These are phyloP conservation scores for Penicillium mononematosum DNA, from an alignment of 495 filamentous ascomycete genomes.

Conservation along the genomic window DNA sequence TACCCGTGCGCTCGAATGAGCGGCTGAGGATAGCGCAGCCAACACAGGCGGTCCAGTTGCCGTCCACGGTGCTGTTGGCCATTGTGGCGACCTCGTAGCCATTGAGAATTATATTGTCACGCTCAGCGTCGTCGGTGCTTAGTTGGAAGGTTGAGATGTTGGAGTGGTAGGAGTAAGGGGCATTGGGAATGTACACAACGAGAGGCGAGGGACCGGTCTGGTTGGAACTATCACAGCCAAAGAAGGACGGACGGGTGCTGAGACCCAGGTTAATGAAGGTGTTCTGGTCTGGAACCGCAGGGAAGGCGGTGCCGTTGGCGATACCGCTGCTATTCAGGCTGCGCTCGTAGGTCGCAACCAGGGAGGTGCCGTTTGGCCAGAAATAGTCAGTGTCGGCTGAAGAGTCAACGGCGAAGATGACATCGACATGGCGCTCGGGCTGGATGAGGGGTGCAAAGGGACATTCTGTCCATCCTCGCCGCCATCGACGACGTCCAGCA, in stretches of 20 bases:
- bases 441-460: slow-evolving; percentile 81
- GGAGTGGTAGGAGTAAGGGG: slow-evolving; percentile 68
- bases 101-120: slow-evolving; percentile 78
- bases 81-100: slow-evolving; percentile 79
- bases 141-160: slow-evolving; percentile 75
- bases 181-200: slow-evolving; percentile 88
- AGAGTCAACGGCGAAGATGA: slow-evolving; percentile 88
- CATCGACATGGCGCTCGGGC: slow-evolving; percentile 73
- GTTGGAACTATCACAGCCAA: slow-evolving; percentile 80
- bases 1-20: slow-evolving; percentile 65
- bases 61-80: slow-evolving; percentile 73
- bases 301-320: slow-evolving; percentile 81
- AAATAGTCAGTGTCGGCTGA: slow-evolving; percentile 71
- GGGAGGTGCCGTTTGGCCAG: slow-evolving; percentile 86
- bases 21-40: slow-evolving; percentile 85
- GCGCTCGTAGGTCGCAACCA: slow-evolving; percentile 83
- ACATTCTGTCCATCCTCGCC: slow-evolving; percentile 87
- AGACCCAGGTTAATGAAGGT: slow-evolving; percentile 86
- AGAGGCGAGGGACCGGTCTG: slow-evolving; percentile 56
- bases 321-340: slow-evolving; percentile 55
- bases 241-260: slow-evolving; percentile 86
- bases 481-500: slow-evolving; percentile 81
- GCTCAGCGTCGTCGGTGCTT: slow-evolving; percentile 57
- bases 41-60: slow-evolving; percentile 73
- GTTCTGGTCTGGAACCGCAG: slow-evolving; percentile 73